Evolutionary conservation across 2,329 filamentous ascomycete species (phyloP).

Genomic region (Ramularia collo-cygni): DNA sequence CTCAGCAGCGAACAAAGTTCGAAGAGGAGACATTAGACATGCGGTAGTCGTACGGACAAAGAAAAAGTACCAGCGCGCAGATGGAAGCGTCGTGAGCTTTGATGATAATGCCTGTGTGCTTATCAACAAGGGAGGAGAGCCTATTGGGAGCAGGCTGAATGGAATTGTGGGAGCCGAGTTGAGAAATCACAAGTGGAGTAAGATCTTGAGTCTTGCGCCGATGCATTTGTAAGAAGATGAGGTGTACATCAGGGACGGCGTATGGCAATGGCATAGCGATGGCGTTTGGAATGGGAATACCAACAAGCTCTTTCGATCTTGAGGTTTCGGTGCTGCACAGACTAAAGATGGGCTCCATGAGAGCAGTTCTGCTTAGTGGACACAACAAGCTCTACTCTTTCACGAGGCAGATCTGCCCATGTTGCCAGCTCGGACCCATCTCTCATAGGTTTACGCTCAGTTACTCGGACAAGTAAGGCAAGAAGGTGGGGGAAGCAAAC

Average conservation of each 20-base stretch:
- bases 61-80: conserved; percentile 78
- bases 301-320: conserved; percentile 4
- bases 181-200: conserved; percentile 91
- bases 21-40: conserved; percentile 91
- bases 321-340: too few species aligned
- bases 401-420: too few species aligned
- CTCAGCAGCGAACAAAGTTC: conserved; percentile 81
- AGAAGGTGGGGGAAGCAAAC: too few species aligned
- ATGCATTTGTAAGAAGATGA: conserved; percentile 55
- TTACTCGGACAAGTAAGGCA: too few species aligned
- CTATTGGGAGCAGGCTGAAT: conserved; percentile 86
- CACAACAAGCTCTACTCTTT: too few species aligned
- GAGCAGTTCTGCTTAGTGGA: too few species aligned
- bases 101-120: conserved; percentile 98
- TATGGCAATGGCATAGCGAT: conserved; percentile 8
- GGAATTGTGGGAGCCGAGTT: conserved; percentile 84
- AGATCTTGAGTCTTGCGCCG: conserved; percentile 92
- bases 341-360: too few species aligned
- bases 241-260: too few species aligned
- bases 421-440: too few species aligned
- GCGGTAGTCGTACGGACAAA: conserved; percentile 88
- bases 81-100: conserved; percentile 86
- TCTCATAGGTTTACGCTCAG: too few species aligned
- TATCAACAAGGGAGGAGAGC: conserved; percentile 94
- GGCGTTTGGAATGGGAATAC: conserved; percentile 4